phyloP scores from a whole-genome alignment of 2,329 filamentous ascomycete species.

The Penicillium sp. region DNA sequence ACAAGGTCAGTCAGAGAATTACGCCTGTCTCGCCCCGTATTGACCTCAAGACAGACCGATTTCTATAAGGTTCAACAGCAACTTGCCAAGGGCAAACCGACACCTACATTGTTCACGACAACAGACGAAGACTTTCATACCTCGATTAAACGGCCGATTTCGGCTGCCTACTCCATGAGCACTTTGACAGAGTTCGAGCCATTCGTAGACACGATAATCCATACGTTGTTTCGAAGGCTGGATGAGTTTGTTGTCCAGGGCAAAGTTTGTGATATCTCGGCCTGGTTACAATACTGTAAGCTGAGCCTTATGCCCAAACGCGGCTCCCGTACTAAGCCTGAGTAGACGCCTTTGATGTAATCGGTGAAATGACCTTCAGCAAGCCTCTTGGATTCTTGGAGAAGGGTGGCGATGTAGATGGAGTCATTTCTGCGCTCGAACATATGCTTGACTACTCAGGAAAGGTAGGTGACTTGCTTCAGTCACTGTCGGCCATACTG shows the following conservation, averaged over 20 bases:
- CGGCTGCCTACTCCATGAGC: conserved; percentile 42
- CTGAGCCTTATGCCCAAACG: background rate
- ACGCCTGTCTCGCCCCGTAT: background rate
- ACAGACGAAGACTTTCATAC: conserved; percentile 40
- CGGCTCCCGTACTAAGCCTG: background rate
- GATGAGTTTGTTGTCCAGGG: conserved; percentile 22
- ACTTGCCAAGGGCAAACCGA: conserved; percentile 18
- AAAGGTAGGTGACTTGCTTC: conserved; percentile 10
- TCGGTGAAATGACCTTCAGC: conserved; percentile 37
- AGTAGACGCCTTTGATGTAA: conserved; percentile 35
- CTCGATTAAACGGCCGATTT: conserved; percentile 39
- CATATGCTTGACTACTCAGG: conserved; percentile 27
- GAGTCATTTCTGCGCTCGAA: conserved; percentile 31
- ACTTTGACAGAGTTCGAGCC: conserved; percentile 42
- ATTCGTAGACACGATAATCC: conserved; percentile 36
- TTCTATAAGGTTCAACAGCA: conserved; percentile 24
- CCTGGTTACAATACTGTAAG: conserved; percentile 34
- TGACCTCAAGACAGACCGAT: conserved; percentile 8
- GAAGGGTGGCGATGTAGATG: conserved; percentile 30
- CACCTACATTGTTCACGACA: conserved; percentile 21
- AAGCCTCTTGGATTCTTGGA: conserved; percentile 36
- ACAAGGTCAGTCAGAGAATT: conserved; percentile 7
- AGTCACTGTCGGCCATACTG: background rate
- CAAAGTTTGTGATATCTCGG: conserved; percentile 28
- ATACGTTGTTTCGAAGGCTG: conserved; percentile 24